phyloP scores from a whole-genome alignment of 1,284 basidiomycete genomes.

The Irpex lacteus region DNA sequence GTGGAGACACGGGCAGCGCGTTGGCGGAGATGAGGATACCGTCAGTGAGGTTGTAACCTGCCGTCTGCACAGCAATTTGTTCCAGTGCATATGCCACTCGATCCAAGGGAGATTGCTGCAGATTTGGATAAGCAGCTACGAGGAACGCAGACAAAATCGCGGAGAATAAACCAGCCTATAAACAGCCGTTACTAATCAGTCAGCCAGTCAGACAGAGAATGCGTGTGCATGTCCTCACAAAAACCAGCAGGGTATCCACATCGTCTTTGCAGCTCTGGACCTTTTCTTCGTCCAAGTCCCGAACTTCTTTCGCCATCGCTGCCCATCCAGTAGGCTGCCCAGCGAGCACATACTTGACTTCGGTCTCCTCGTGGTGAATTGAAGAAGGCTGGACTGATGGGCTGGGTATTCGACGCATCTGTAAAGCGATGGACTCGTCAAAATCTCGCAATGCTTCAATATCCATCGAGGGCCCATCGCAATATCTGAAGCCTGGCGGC shows the following conservation, averaged over 20 bases:
- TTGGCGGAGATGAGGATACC: not conserved
- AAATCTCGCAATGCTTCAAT: too few relatives aligned
- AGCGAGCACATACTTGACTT: not conserved
- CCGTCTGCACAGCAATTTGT: not conserved
- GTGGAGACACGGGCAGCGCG: not conserved
- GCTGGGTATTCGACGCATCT: too few relatives aligned
- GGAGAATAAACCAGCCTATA: not conserved
- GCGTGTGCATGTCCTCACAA: not conserved
- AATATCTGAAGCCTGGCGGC: too few relatives aligned
- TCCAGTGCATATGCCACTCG: not conserved
- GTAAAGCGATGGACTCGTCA: too few relatives aligned
- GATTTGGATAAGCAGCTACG: not conserved
- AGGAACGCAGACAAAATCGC: not conserved
- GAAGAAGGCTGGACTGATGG: not conserved
- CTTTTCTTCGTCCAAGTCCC: not conserved
- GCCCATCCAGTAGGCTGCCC: not conserved
- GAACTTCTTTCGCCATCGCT: not conserved
- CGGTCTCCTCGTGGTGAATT: not conserved
- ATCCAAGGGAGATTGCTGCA: not conserved
- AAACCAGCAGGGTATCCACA: not conserved
- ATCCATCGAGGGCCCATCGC: too few relatives aligned
- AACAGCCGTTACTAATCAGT: not conserved
- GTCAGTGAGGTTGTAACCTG: not conserved
- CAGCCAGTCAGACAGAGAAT: too few relatives aligned
- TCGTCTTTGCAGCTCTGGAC: not conserved